Percentiles rank a stretch among this genome's conserved stretches.
Conservation (phyloP, 164 flowering plant genomes). For the Malania oleifera region DNA sequence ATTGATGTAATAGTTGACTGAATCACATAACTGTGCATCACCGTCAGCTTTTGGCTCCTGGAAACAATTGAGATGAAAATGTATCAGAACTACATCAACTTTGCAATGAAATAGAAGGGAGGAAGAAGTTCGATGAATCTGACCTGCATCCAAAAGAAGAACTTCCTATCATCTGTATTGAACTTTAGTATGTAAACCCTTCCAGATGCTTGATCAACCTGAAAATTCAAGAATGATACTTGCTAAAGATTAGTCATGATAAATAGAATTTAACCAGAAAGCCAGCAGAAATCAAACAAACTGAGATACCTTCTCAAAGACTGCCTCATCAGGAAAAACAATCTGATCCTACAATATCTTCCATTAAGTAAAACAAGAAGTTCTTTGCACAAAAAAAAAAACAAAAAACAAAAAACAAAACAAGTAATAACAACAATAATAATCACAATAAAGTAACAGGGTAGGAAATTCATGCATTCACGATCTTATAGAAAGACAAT, state of each 20-base stretch:
- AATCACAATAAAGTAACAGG: neutral
- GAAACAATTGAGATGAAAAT: constrained; percentile 12
- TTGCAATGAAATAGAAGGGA: neutral
- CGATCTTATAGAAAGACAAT: neutral
- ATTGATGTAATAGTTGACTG: constrained; percentile 72
- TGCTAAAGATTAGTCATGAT: too few relatives aligned
- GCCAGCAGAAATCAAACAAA: neutral
- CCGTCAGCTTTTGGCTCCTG: constrained; percentile 78
- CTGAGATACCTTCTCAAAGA: constrained; percentile 81
- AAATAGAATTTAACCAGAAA: too few relatives aligned
- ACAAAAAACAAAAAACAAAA: neutral
- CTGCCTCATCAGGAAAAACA: constrained; percentile 88
- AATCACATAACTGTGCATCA: constrained; percentile 57
- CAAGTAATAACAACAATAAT: neutral
- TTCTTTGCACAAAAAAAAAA: neutral
- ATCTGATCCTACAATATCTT: constrained; percentile 71
- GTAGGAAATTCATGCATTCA: neutral
- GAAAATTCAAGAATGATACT: neutral
- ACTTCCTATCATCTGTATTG: constrained; percentile 76
- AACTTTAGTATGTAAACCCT: constrained; percentile 91
- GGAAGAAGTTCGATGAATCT: constrained; percentile 2
- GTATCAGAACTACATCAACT: constrained; percentile 3
- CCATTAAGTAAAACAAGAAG: constrained; percentile 40
- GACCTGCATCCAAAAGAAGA: constrained; percentile 98
- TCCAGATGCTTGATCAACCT: constrained; percentile 86